These are phyloP conservation scores for Paxillus rubicundulus DNA, from an alignment of 768 basidiomycete genomes.

Conservation along the genomic window DNA sequence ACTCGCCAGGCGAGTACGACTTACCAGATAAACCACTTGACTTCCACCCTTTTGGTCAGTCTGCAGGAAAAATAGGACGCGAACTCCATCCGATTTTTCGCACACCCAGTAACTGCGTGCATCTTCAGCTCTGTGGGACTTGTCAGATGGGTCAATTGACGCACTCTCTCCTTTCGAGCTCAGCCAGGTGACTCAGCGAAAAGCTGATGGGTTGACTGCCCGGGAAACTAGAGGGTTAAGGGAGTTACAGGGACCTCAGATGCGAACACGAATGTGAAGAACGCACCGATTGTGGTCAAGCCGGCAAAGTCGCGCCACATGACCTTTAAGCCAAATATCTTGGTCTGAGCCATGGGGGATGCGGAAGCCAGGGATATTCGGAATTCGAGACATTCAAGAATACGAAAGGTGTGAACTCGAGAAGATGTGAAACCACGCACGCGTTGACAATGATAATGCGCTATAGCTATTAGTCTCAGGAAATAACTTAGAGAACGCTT, in stretches of 20 bases:
- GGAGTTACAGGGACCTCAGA: background rate
- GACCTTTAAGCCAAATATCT: conserved; percentile 60
- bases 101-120: conserved; percentile 91
- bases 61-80: conserved; percentile 81
- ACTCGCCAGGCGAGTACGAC: conserved; percentile 25
- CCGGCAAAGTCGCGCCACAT: conserved; percentile 64
- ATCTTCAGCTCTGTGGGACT: conserved; percentile 12
- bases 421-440: background rate
- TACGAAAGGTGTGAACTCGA: background rate
- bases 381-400: conserved; percentile 50
- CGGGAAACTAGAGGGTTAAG: conserved; percentile 64
- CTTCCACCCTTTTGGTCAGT: conserved; percentile 49
- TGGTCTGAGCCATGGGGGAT: conserved; percentile 56
- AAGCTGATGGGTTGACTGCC: conserved; percentile 97
- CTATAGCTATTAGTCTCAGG: too few species aligned
- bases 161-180: conserved; percentile 83
- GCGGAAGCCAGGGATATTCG: conserved; percentile 67
- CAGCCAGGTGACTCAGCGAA: conserved; percentile 59
- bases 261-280: background rate
- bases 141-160: background rate
- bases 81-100: conserved; percentile 96
- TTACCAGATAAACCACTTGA: conserved; percentile 74
- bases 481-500: too few species aligned
- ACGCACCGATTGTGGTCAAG: conserved; percentile 64
- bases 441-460: too few species aligned